These are phyloP conservation scores for Cercospora berteroae DNA, from an alignment of 2,329 filamentous ascomycete species.

Conservation along the genomic window DNA sequence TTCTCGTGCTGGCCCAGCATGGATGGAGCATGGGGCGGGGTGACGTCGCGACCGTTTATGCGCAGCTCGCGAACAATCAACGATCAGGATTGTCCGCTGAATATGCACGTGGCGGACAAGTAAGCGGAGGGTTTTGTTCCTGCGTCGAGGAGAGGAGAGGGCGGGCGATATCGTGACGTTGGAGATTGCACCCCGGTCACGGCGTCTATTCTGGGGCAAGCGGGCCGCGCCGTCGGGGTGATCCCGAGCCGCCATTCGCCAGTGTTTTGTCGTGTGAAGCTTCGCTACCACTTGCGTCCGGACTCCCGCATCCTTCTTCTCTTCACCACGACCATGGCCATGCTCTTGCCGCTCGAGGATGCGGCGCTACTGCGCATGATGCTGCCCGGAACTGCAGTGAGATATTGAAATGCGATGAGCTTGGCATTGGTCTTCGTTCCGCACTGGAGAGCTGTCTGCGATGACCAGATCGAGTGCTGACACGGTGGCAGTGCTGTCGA, in stretches of 20 bases:
- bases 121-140: neutral
- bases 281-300: neutral
- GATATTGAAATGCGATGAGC: slow-evolving; percentile 4
- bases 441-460: neutral
- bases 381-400: slow-evolving; percentile 2
- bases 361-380: slow-evolving; percentile 1
- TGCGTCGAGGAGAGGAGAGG: neutral
- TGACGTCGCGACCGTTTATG: neutral
- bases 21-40: neutral
- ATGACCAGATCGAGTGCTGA: neutral
- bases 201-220: neutral
- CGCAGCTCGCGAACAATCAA: neutral
- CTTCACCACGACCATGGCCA: neutral
- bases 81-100: neutral
- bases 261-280: neutral
- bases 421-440: neutral
- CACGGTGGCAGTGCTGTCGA: neutral
- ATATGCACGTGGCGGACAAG: too few species aligned
- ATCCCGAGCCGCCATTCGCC: neutral
- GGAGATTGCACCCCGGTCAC: neutral
- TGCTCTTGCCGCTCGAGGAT: neutral
- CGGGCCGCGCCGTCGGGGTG: neutral
- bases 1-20: neutral
- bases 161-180: neutral
- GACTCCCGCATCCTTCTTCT: neutral